Evolutionary conservation across 495 filamentous ascomycete species (phyloP).

Genomic region (Tuber aestivum): DNA sequence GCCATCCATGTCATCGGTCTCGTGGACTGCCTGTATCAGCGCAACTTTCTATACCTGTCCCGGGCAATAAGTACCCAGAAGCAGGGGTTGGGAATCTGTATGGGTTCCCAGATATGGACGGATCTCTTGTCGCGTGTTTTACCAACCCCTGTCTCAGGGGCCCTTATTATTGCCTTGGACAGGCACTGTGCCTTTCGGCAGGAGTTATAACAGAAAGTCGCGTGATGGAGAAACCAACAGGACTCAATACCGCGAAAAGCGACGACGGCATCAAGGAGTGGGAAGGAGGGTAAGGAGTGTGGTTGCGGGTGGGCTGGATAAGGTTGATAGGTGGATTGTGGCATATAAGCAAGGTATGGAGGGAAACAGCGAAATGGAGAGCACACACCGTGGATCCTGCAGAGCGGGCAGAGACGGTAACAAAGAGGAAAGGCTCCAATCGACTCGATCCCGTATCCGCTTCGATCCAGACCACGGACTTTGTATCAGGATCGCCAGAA

Average conservation of each 20-base stretch:
- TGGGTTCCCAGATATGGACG: too few relatives aligned
- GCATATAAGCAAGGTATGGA: neutral
- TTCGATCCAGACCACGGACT: neutral
- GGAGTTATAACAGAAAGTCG: constrained; percentile 29
- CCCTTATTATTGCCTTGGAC: too few relatives aligned
- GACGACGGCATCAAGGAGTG: constrained; percentile 19
- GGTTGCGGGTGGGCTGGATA: neutral
- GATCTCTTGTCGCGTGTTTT: too few relatives aligned
- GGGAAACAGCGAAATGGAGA: constrained; percentile 20
- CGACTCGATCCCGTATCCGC: neutral
- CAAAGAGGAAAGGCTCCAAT: neutral
- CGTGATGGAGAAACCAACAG: constrained; percentile 36
- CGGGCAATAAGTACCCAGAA: too few relatives aligned
- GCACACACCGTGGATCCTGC: constrained; percentile 41
- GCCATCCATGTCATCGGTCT: neutral
- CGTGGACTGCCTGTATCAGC: neutral
- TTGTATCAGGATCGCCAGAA: neutral
- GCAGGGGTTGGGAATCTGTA: too few relatives aligned
- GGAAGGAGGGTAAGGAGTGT: constrained; percentile 9
- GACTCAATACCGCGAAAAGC: constrained; percentile 32
- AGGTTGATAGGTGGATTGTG: constrained; percentile 6
- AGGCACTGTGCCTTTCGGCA: too few relatives aligned
- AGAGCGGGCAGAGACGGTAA: constrained; percentile 32
- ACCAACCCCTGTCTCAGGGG: too few relatives aligned
- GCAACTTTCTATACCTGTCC: neutral